Evolutionary conservation across 768 basidiomycete genomes (phyloP), one percentile per base, ranked within the genome.

Genomic region (Tricholoma saponaceum): DNA sequence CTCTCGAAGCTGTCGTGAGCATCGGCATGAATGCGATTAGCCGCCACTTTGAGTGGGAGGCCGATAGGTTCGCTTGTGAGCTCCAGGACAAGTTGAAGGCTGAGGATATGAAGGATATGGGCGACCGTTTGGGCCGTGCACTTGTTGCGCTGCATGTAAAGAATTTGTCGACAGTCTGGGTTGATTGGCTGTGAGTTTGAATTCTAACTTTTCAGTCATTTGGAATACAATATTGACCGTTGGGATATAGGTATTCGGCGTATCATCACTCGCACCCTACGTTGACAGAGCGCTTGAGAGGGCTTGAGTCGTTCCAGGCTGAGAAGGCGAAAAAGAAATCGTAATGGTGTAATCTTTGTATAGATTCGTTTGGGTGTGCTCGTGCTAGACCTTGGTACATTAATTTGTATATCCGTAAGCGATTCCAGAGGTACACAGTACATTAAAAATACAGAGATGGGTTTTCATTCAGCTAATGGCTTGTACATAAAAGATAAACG

Each of bases 221-320:
- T 52, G 28, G 52, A 7, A 9, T 37, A 6, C 54, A 20, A 22
- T 58, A 5, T 57, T 60, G 14, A 41, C 57, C 22, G 25, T 51
- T 61, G 47, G 44, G 52, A 13, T 18, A 51, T 58, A 90, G 89
- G 57, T 97, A 96, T 75, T 97, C 94, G 52, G 91, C 92, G 20
- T 97, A 93, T 64, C 93, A 97, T 70, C 93, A 98, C 72, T 95
- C 91, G 49, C 96, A 99, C 72, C 96, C 96, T 4, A 97, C 94
- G 2, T 71, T 99, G 62, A 89, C 90, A 35, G 95, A 99, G 75
- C 83, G 95, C 7, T 75, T 98, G 65, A 86, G 83, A 61, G 92
- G 84, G 2, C 79, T 97, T 37, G 92, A 96, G 58, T 69, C 72
- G n/a, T 85, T 82, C 76, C 80, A 85, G 64, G 72, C 70, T 4